A percentile compares a stretch with the other conserved stretches of the same genome.
Conservation (phyloP, 2,329 filamentous ascomycete genomes). For the Fusarium marasasianum region DNA sequence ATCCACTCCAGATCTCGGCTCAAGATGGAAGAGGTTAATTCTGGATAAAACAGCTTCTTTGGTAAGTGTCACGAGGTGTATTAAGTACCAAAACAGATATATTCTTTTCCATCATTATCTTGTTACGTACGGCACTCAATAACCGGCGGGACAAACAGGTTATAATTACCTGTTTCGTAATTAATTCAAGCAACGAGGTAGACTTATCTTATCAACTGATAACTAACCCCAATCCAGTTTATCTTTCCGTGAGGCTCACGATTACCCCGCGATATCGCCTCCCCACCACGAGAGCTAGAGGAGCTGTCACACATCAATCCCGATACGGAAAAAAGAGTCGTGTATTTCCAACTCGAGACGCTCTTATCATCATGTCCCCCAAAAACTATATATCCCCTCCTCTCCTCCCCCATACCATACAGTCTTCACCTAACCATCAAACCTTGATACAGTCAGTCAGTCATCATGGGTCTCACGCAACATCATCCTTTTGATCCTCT, state of each 20-base stretch:
- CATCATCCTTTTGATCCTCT: conserved; percentile 44
- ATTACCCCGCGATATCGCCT: conserved; percentile 14
- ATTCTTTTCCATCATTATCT: background rate
- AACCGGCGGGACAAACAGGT: accelerated
- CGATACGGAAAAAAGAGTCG: conserved; percentile 37
- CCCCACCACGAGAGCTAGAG: background rate
- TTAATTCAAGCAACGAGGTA: too few relatives aligned
- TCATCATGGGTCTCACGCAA: conserved; percentile 20
- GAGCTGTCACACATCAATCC: conserved; percentile 11
- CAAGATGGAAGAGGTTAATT: background rate
- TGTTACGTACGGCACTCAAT: background rate
- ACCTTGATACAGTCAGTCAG: background rate
- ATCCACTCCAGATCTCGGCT: background rate
- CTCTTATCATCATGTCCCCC: background rate
- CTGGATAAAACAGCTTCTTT: background rate
- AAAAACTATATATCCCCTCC: conserved; percentile 25
- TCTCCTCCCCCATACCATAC: background rate
- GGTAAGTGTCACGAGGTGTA: background rate
- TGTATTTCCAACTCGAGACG: conserved; percentile 12
- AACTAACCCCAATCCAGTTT: conserved; percentile 30
- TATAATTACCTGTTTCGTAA: conserved; percentile 22
- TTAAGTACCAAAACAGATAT: background rate
- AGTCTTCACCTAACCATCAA: background rate
- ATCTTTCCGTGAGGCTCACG: conserved; percentile 32
- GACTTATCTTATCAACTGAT: conserved; percentile 2